Evolutionary conservation across 2,329 filamentous ascomycete genomes (phyloP).

Genomic region (Aurifilum marmelostoma): DNA sequence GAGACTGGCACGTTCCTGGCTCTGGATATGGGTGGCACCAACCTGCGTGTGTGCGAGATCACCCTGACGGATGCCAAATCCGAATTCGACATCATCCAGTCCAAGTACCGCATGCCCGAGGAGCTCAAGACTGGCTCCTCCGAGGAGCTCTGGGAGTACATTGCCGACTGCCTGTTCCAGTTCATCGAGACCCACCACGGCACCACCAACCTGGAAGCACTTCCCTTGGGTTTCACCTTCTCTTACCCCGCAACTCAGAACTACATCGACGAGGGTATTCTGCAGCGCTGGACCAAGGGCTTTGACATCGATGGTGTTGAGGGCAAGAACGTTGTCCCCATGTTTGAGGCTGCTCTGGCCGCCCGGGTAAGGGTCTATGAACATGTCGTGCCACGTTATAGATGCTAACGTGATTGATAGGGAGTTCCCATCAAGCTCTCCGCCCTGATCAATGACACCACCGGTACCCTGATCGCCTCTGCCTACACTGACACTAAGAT

Average conservation of each 20-base stretch:
- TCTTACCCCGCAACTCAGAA: slow-evolving; percentile 93
- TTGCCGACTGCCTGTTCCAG: slow-evolving; percentile 88
- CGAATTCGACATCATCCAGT: slow-evolving; percentile 93
- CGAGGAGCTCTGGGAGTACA: slow-evolving; percentile 92
- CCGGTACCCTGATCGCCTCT: slow-evolving; percentile 93
- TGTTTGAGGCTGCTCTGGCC: slow-evolving; percentile 78
- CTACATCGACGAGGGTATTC: slow-evolving; percentile 87
- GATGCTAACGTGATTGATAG: slow-evolving; percentile 46
- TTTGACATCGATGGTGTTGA: slow-evolving; percentile 94
- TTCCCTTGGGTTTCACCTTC: slow-evolving; percentile 93
- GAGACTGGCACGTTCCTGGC: slow-evolving; percentile 88
- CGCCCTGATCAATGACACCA: slow-evolving; percentile 96
- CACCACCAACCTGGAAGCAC: slow-evolving; percentile 61
- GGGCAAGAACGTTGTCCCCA: slow-evolving; percentile 85
- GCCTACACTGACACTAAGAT: slow-evolving; percentile 93
- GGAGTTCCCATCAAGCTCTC: slow-evolving; percentile 90
- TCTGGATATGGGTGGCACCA: slow-evolving; percentile 95
- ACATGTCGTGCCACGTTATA: slow-evolving; percentile 25
- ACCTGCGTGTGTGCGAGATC: slow-evolving; percentile 92
- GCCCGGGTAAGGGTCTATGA: slow-evolving; percentile 58
- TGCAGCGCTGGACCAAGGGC: slow-evolving; percentile 97
- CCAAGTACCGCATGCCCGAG: slow-evolving; percentile 93
- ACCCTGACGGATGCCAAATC: slow-evolving; percentile 84
- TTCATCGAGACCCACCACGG: slow-evolving; percentile 87
- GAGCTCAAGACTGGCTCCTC: slow-evolving; percentile 84